Percentiles rank a stretch among this genome's conserved stretches.
phyloP scores from a whole-genome alignment of 2,329 filamentous ascomycete species.

The Neodidymelliopsis sp. region DNA sequence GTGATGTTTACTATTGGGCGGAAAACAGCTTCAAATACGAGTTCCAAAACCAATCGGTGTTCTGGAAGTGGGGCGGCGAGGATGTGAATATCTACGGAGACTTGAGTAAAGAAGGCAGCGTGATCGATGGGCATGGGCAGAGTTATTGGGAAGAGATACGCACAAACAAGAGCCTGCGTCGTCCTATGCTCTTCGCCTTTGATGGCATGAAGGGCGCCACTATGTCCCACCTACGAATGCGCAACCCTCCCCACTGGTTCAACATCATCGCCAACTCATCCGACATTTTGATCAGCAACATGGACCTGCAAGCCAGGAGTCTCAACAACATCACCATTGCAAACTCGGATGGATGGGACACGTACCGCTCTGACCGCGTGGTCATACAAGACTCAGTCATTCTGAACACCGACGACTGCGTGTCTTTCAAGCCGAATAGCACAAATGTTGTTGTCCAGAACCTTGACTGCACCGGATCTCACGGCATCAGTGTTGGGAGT shows the following conservation, averaged over 20 bases:
- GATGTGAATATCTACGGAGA: conserved; percentile 70
- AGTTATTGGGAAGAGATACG: conserved; percentile 47
- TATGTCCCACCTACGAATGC: conserved; percentile 5
- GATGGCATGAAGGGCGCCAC: conserved; percentile 10
- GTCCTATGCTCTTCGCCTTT: conserved; percentile 55
- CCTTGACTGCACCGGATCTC: conserved; percentile 68
- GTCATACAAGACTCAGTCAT: conserved; percentile 69
- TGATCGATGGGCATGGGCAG: conserved; percentile 65
- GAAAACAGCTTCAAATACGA: conserved; percentile 64
- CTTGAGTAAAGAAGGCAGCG: conserved; percentile 46
- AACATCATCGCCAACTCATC: conserved; percentile 59
- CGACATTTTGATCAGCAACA: conserved; percentile 43
- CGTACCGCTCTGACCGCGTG: conserved; percentile 63
- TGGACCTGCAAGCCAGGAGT: conserved; percentile 5
- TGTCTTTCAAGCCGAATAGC: conserved; percentile 72
- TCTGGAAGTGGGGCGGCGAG: conserved; percentile 67
- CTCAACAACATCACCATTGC: not conserved
- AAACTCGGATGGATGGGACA: conserved; percentile 57
- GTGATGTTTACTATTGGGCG: conserved; percentile 69
- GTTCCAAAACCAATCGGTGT: conserved; percentile 68
- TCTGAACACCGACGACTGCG: conserved; percentile 64
- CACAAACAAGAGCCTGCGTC: conserved; percentile 53
- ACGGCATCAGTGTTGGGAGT: conserved; percentile 72
- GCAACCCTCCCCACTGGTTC: conserved; percentile 36
- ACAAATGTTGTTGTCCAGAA: conserved; percentile 70